These are phyloP conservation scores for Starmerella gropengiesseri DNA, from an alignment of 805 yeast species.

Conservation along the genomic window DNA sequence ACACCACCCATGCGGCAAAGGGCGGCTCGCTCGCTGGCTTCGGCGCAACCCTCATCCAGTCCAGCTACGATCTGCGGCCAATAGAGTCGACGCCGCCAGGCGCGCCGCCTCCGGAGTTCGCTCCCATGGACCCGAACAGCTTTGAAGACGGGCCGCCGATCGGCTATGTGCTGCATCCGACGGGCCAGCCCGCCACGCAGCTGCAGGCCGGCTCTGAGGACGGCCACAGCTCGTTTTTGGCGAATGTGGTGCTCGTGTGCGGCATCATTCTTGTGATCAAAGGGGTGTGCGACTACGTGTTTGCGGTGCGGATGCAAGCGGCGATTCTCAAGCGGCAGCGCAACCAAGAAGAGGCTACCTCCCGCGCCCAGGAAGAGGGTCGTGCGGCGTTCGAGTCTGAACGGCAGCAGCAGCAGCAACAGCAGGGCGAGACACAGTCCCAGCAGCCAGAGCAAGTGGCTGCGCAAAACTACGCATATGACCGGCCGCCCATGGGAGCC, in stretches of 20 bases:
- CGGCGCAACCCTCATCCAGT: conserved; percentile 69
- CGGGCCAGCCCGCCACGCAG: conserved; percentile 15
- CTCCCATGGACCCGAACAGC: conserved; percentile 49
- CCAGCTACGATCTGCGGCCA: conserved; percentile 52
- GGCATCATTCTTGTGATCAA: conserved; percentile 59
- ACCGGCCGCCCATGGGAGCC: no score
- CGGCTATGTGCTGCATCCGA: conserved; percentile 21
- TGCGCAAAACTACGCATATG: no score
- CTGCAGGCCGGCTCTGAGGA: conserved; percentile 1
- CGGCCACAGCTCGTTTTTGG: conserved; percentile 2
- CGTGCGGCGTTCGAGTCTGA: conserved; percentile 1
- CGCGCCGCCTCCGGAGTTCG: conserved; percentile 33
- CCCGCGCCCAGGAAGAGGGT: conserved; percentile 10
- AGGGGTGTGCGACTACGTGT: conserved; percentile 58
- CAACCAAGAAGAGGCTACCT: conserved; percentile 6
- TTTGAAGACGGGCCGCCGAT: conserved; percentile 33
- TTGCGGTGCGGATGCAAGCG: conserved; percentile 68
- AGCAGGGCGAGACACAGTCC: not conserved
- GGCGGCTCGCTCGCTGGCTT: conserved; percentile 90
- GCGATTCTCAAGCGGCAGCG: conserved; percentile 34
- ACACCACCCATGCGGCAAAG: conserved; percentile 94
- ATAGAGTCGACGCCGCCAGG: conserved; percentile 27
- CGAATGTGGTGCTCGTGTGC: conserved; percentile 46
- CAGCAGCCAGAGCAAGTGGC: not conserved
- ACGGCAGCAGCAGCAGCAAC: not conserved